Evolutionary conservation across 2,329 filamentous ascomycete species (phyloP), one percentile per base, ranked within the genome.

Genomic region (Colletotrichum sublineola): DNA sequence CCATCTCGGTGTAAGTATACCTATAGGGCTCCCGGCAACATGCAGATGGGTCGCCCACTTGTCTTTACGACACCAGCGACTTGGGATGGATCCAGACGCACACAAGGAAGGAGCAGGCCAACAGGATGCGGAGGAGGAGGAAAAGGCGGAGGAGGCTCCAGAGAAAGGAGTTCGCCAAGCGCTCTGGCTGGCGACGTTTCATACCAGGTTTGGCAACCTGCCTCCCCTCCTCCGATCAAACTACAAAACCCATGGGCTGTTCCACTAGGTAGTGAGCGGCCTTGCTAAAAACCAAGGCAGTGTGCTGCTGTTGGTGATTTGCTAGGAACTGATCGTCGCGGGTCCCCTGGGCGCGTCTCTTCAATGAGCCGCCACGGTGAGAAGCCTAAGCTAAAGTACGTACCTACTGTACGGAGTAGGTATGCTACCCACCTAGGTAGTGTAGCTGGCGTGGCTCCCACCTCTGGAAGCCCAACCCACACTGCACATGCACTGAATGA

Each of bases 191-290:
- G 65, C 58, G 33, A 53, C 60, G 69, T 72, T 72, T 73, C 70
- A 73, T 73, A 66, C 70, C 66, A 73, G 70, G 70, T 73, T 73
- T 70, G 70, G 65, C 70, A 70, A 56, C 55, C 61, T 65, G 60
- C 60, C 53, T 24, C 24, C 24, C 24, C 24, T 24, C 24, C 66
- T 73, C 60, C 55, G 60, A 72, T 65, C 70, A 69, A 64, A 56
- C 66, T 42, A 15, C 55, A 42, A 7, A 68, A 20, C 53, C 58
- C 52, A 29, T n/a, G 38, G 48, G 33, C 29, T 48, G 48, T 60
- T 61, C 64, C 53, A 62, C 38, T 29, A 62, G 24, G 24, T 24
- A 24, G 38, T n/a, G 53, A 48, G n/a, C 24, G 24, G 24, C 24
- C 24, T 24, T 24, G 24, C 24, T 24, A 24, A 24, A 24, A 24